Conservation (phyloP, 148 eudicot genomes). For the Silene uniflora region DNA sequence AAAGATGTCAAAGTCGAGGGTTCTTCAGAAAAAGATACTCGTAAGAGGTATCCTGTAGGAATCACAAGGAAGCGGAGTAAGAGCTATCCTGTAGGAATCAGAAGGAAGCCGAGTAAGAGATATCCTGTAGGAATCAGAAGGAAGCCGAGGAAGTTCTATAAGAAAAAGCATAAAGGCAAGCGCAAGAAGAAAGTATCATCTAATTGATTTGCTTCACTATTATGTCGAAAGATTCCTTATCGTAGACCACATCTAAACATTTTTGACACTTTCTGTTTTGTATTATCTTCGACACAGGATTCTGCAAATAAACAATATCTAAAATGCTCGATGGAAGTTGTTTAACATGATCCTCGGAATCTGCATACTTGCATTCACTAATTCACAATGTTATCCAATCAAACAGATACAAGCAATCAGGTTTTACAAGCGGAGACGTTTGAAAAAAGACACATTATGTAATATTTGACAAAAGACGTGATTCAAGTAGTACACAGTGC, state of each 20-base stretch:
- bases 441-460: not conserved
- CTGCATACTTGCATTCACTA: not conserved
- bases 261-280: not conserved
- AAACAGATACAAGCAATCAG: not conserved
- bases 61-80: slow-evolving; percentile 17
- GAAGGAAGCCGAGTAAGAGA: slow-evolving; percentile 22
- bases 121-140: slow-evolving; percentile 18
- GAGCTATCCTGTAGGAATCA: too few species aligned
- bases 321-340: not conserved
- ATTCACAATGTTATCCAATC: not conserved
- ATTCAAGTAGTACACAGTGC: not conserved
- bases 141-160: slow-evolving; percentile 9
- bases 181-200: slow-evolving; percentile 23
- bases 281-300: not conserved
- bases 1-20: slow-evolving; percentile 17
- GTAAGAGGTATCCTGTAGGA: slow-evolving; percentile 16
- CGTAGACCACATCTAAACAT: not conserved
- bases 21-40: slow-evolving; percentile 9
- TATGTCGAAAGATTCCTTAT: not conserved
- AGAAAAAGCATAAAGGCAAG: slow-evolving; percentile 22
- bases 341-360: not conserved
- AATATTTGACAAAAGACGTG: slow-evolving; percentile 1
- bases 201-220: not conserved
- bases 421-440: not conserved
- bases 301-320: not conserved